Evolutionary conservation across 768 basidiomycete species (phyloP).

Genomic region (Tubosaeta sp.): DNA sequence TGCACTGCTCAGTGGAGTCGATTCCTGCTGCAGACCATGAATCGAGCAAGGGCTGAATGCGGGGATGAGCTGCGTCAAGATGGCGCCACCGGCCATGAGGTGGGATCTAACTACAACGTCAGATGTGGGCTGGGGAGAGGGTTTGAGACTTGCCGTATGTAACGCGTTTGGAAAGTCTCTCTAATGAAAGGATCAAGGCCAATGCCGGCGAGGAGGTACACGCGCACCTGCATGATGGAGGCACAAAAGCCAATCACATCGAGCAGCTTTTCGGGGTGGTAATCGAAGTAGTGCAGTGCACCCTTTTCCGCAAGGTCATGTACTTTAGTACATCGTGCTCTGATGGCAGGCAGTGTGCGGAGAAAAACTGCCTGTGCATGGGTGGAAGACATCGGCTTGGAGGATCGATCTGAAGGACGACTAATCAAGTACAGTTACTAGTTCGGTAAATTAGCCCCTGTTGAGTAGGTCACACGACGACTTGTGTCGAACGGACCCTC

Average conservation of each 20-base stretch:
- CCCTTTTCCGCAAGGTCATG: slow-evolving; percentile 71
- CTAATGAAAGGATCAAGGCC: slow-evolving; percentile 31
- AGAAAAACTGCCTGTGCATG: slow-evolving; percentile 54
- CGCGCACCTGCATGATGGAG: slow-evolving; percentile 68
- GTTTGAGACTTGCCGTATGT: slow-evolving; percentile 42
- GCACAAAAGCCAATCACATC: slow-evolving; percentile 72
- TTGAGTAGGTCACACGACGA: neutral
- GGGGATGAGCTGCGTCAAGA: slow-evolving; percentile 64
- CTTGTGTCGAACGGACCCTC: neutral
- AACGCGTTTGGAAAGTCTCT: slow-evolving; percentile 78
- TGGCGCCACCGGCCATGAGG: slow-evolving; percentile 91
- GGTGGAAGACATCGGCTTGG: slow-evolving; percentile 1
- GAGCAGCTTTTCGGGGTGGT: slow-evolving; percentile 71
- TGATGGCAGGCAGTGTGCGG: slow-evolving; percentile 83
- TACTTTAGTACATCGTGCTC: slow-evolving; percentile 78
- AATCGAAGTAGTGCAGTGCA: slow-evolving; percentile 81
- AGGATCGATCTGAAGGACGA: neutral
- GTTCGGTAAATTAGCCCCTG: neutral
- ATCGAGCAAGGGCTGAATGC: slow-evolving; percentile 56
- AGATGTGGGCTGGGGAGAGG: neutral
- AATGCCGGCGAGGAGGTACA: neutral
- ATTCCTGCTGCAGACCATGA: slow-evolving; percentile 47
- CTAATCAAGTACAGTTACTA: neutral
- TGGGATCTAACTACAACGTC: slow-evolving; percentile 51
- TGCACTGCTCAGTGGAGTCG: slow-evolving; percentile 55